Evolutionary conservation across 1,139 yeast genomes (phyloP).

Genomic region (Geotrichum citri-aurantii): DNA sequence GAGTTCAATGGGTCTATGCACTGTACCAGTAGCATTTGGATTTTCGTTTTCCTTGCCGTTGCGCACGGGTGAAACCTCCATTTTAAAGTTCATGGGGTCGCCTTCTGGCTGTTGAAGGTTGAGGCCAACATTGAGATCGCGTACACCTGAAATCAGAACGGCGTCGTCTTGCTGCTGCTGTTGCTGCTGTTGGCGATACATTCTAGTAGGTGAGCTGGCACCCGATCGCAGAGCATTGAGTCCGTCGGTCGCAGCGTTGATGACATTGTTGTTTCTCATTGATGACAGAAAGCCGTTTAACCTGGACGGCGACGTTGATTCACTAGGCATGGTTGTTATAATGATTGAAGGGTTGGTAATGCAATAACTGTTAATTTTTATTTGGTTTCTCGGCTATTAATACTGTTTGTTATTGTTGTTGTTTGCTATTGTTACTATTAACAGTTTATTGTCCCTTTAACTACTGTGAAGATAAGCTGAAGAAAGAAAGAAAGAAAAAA

Average conservation of each 20-base stretch:
- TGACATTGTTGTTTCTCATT: constrained; percentile 13
- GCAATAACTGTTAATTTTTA: no score
- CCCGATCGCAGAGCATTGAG: constrained; percentile 20
- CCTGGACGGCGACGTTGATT: constrained; percentile 19
- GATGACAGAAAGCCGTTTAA: constrained; percentile 20
- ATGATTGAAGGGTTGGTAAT: constrained; percentile 8
- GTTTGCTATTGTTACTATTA: no score
- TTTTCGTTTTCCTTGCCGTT: constrained; percentile 9
- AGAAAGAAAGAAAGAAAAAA: no score
- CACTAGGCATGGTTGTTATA: constrained; percentile 17
- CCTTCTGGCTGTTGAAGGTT: background rate
- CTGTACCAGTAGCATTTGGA: constrained; percentile 1
- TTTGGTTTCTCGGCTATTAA: no score
- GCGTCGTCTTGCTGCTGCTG: constrained; percentile 19
- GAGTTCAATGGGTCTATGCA: constrained; percentile 3
- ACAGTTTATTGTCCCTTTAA: no score
- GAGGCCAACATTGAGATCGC: constrained; percentile 21
- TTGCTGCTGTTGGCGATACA: constrained; percentile 16
- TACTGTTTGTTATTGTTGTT: no score
- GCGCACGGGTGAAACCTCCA: constrained; percentile 12
- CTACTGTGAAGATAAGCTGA: no score
- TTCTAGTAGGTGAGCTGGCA: constrained; percentile 18
- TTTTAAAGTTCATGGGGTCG: constrained; percentile 12
- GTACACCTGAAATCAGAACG: constrained; percentile 25
- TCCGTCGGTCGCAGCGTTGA: constrained; percentile 20